Conservation (phyloP, 2,329 filamentous ascomycete genomes). For the Venturiaceae sp. region DNA sequence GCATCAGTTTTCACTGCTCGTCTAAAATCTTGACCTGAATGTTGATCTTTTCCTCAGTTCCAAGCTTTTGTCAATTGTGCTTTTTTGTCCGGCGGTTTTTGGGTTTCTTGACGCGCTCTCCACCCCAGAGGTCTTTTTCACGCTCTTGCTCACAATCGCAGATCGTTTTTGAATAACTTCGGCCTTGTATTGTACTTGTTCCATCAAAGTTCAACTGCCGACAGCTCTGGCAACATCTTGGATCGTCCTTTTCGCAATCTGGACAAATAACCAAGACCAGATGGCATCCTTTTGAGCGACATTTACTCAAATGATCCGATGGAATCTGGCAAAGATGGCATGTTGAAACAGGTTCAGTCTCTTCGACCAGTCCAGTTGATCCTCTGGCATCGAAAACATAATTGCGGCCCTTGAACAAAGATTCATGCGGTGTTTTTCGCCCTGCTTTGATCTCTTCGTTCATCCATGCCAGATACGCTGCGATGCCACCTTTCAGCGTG, state of each 20-base stretch:
- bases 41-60: not conserved
- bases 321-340: slow-evolving; percentile 14
- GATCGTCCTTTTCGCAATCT: slow-evolving; percentile 10
- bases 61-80: not conserved
- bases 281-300: slow-evolving; percentile 13
- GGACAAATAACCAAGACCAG: slow-evolving; percentile 15
- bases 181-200: not conserved
- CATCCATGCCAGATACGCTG: slow-evolving; percentile 17
- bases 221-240: slow-evolving; percentile 15
- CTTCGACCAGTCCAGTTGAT: slow-evolving; percentile 11
- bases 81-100: not conserved
- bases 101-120: not conserved
- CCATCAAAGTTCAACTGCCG: not conserved
- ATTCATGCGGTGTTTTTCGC: slow-evolving; percentile 13
- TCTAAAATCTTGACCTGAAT: not conserved
- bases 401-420: slow-evolving; percentile 15
- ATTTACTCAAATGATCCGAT: slow-evolving; percentile 15
- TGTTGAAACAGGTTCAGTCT: slow-evolving; percentile 10
- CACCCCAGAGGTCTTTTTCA: slow-evolving; percentile 14
- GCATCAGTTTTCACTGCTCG: not conserved
- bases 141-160: slow-evolving; percentile 15
- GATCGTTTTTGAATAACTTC: slow-evolving; percentile 9
- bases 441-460: slow-evolving; percentile 13
- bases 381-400: slow-evolving; percentile 18
- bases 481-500: slow-evolving; percentile 16